Base-by-base conservation (phyloP, 2,329 filamentous ascomycete species). In the Cyclaneusma minus region DNA sequence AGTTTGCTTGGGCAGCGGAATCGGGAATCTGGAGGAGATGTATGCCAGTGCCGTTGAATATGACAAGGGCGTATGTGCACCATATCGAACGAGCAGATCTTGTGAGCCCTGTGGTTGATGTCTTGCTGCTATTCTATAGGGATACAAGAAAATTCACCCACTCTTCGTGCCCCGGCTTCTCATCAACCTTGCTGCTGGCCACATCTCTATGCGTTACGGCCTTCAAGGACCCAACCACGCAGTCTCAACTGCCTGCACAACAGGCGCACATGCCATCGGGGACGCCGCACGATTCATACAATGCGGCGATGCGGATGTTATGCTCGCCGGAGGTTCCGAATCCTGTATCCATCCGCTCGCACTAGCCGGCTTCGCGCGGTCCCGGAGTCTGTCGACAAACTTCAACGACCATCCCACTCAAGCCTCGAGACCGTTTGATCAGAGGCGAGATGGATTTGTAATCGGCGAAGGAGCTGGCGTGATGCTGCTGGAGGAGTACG, bases 301-400 rank as follows among this genome's bases (percentile, higher is more conserved):
- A n/a, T 75, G 74, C 44, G 85, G 84, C 5, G 87, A 95, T 47
- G 87, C 87, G 23, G 68, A 93, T 49, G 77, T 95, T 29, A 95
- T 98, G 84, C 56, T 98, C 6, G 84, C 89, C n/a, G 89, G 89
- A 21, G 87, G 87, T 15, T 72, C 87, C 6, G 89, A 98, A 52
- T 84, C 87, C 0, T 98, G 89, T 49, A 87, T 98, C 29, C 87
- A 98, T 46, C 89, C 89, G 7, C 62, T 98, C 22, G 81, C 87
- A 2, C 78, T 95, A 39, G 82, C 85, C 5, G 89, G 87, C 5
- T 98, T 98, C 44, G 78, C 83, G 13, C 68, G 84, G 34, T 83
- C 85, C 2, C 69, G 87, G 32, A 94, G 85, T 27, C 58, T 98
- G 18, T 76, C 83, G 5, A 92, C 82, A 0, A 65, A 62, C 3